Evolutionary conservation across 371 early-diverging fungal species (phyloP), one percentile per base, ranked within the genome.

Genomic region (Mucor plumbeus): DNA sequence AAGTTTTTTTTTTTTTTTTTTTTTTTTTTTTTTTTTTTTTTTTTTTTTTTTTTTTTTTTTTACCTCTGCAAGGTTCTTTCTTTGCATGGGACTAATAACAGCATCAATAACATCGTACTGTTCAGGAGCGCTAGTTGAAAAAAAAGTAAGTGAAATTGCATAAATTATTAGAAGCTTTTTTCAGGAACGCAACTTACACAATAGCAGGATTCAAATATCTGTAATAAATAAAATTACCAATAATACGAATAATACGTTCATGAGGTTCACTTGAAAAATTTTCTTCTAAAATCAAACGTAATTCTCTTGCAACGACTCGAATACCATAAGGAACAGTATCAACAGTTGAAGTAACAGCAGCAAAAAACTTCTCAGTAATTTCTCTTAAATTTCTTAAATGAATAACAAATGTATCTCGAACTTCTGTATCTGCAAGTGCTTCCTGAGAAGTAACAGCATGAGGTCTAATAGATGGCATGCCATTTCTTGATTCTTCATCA

Each of bases 201-300:
- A 99, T 97, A n/a, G 95, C 98, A 17, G 98, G 98, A 77, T 96
- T 97, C 68, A 99, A 89, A 79, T 97, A 98, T 40, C 97, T 91
- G 79, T 97, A 97, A 80, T 97, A 99, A 41, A 99, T 91, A 69
- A 98, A 82, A 71, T 97, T 93, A 9, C 97, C 97, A 41, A 99
- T 91, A 17, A 95, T 88, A 70, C 91, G 90, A 61, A 89, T 85
- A 58, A 96, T 90, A 63, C 90, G 91, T 35, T 87, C 87, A 54
- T 94, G 90, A 7, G 88, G 84, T 68, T 93, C 91, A 1, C 90
- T 81, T 0, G 94, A 92, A 85, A 99, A 97, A 60, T 95, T 80
- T 19, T 82, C 87, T 61, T 88, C 86, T 64, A 98, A 81, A 13
- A 91, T 85, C 4, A 88, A 77, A 56, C 90, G 86, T 59, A 99